A percentile compares a stretch with the other conserved stretches of the same genome.
phyloP scores from a whole-genome alignment of 768 basidiomycete genomes.

The Suillus variegatus region DNA sequence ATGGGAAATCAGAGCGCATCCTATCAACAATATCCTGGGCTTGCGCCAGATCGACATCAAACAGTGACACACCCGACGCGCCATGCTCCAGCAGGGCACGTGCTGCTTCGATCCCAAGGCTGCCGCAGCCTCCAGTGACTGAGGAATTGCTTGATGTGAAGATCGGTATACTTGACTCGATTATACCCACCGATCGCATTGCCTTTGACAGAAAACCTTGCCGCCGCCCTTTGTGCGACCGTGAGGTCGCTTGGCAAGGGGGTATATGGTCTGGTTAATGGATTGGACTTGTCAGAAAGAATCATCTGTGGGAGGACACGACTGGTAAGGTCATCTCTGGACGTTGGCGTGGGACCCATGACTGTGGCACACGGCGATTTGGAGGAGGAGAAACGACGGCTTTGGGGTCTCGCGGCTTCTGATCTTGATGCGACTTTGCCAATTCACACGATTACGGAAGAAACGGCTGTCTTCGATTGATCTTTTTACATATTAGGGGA shows the following conservation, averaged over 20 bases:
- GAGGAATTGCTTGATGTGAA: neutral
- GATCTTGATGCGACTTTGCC: neutral
- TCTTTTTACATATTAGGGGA: neutral
- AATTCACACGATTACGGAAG: neutral
- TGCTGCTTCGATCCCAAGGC: slow-evolving; percentile 37
- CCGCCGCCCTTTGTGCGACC: slow-evolving; percentile 29
- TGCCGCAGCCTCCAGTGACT: slow-evolving; percentile 48
- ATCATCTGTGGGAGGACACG: slow-evolving; percentile 34
- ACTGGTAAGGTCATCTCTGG: slow-evolving; percentile 28
- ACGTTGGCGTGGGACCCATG: slow-evolving; percentile 12
- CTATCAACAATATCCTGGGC: slow-evolving; percentile 15
- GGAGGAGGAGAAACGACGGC: neutral
- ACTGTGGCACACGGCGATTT: neutral
- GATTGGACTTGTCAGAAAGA: slow-evolving; percentile 34
- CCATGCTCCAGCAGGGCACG: slow-evolving; percentile 49
- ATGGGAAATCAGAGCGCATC: slow-evolving; percentile 28
- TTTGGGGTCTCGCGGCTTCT: neutral
- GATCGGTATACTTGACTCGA: neutral
- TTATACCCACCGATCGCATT: slow-evolving; percentile 40
- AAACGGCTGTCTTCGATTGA: neutral
- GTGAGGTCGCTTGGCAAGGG: slow-evolving; percentile 19
- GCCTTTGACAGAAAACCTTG: slow-evolving; percentile 39
- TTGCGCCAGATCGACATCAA: slow-evolving; percentile 22
- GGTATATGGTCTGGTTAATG: slow-evolving; percentile 29
- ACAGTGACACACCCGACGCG: slow-evolving; percentile 28